phyloP scores from a whole-genome alignment of 306 rosid genomes.

The Trifolium fragiferum region DNA sequence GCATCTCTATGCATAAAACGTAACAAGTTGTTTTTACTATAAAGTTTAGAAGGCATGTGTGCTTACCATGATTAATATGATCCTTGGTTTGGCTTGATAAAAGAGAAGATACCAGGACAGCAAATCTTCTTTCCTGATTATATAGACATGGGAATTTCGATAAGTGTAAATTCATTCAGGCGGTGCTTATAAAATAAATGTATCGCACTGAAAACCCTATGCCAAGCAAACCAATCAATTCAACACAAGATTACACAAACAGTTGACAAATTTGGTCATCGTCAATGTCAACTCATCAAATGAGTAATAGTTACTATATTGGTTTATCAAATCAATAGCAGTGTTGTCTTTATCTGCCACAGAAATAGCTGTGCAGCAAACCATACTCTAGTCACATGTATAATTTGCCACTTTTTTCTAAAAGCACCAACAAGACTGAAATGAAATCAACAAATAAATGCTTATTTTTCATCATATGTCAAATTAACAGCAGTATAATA shows the following conservation, averaged over 20 bases:
- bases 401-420: not conserved
- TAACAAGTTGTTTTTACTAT: not conserved
- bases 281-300: slow-evolving; percentile 10
- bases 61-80: slow-evolving; percentile 85
- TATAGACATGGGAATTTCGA: slow-evolving; percentile 28
- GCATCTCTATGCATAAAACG: slow-evolving; percentile 4
- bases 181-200: slow-evolving; percentile 25
- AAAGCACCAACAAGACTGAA: slow-evolving; percentile 6
- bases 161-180: slow-evolving; percentile 22
- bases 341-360: not conserved
- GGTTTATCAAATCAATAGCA: slow-evolving; percentile 21
- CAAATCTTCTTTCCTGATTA: slow-evolving; percentile 86
- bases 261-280: slow-evolving; percentile 23
- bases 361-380: not conserved
- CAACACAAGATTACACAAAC: not conserved
- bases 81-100: slow-evolving; percentile 98
- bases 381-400: slow-evolving; percentile 21
- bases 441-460: slow-evolving; percentile 26
- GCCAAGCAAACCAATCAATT: slow-evolving; percentile 27
- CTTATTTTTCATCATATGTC: slow-evolving; percentile 1
- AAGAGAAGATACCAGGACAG: slow-evolving; percentile 92
- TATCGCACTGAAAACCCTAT: slow-evolving; percentile 9
- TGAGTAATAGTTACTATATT: slow-evolving; percentile 8
- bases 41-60: slow-evolving; percentile 33
- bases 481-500: slow-evolving; percentile 27